Evolutionary conservation across 768 basidiomycete species (phyloP).

Genomic region (Podaxis sp.): DNA sequence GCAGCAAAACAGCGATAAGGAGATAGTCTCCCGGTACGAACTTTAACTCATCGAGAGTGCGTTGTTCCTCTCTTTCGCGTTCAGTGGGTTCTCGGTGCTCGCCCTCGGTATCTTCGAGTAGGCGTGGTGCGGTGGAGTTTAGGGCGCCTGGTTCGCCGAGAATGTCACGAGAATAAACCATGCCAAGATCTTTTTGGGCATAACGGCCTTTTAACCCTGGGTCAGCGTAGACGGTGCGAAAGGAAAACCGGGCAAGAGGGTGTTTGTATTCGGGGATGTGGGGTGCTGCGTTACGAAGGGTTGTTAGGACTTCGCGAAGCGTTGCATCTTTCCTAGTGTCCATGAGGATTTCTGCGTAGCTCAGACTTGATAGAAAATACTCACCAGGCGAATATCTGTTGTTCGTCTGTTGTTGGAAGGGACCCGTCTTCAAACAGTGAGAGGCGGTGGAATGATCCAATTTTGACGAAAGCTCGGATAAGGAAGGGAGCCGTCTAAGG

Average conservation of each 20-base stretch:
- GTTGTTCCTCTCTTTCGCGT: conserved; percentile 49
- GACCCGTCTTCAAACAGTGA: conserved; percentile 73
- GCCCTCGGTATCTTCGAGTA: conserved; percentile 45
- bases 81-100: conserved; percentile 15
- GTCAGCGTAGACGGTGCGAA: conserved; percentile 78
- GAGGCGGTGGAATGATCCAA: conserved; percentile 72
- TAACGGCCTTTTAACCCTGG: conserved; percentile 66
- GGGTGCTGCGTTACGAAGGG: conserved; percentile 69
- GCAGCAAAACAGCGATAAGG: conserved; percentile 68
- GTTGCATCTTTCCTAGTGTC: conserved; percentile 76
- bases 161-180: conserved; percentile 80
- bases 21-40: conserved; percentile 82
- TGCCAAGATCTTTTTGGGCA: conserved; percentile 74
- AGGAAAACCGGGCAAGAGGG: conserved; percentile 77
- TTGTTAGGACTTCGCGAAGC: conserved; percentile 72
- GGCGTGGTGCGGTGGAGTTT: conserved; percentile 50
- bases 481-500: conserved; percentile 75
- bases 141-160: conserved; percentile 73
- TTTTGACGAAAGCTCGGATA: conserved; percentile 78
- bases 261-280: conserved; percentile 70
- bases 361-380: conserved; percentile 11
- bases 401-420: conserved; percentile 75
- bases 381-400: conserved; percentile 79
- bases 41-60: conserved; percentile 73
- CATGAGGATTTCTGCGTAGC: not conserved